These are phyloP conservation scores for Omphalea diandra DNA, from an alignment of 441 rosid species.

Conservation along the genomic window DNA sequence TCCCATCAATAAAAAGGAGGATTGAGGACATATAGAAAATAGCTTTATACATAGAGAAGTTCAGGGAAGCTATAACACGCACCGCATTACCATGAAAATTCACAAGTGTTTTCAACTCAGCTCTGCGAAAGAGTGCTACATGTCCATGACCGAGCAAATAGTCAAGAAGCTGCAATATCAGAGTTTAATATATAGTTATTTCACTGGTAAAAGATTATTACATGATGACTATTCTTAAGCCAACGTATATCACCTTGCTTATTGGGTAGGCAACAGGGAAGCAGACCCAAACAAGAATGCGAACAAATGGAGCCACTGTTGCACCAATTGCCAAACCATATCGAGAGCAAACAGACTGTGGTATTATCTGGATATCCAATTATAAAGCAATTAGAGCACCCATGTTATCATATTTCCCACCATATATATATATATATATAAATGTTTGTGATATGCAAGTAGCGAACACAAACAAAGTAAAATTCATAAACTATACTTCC, in stretches of 20 bases:
- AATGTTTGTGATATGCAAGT: background rate
- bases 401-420: background rate
- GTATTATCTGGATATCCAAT: conserved; percentile 59
- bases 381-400: background rate
- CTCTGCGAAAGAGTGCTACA: conserved; percentile 79
- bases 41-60: background rate
- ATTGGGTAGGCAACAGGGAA: conserved; percentile 90
- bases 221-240: background rate
- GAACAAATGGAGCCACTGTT: conserved; percentile 76
- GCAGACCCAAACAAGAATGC: conserved; percentile 78
- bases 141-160: conserved; percentile 75
- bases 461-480: conserved; percentile 9
- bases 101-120: conserved; percentile 90
- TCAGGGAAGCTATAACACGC: conserved; percentile 22
- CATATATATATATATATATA: too few relatives aligned
- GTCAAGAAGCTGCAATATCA: conserved; percentile 58
- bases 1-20: background rate
- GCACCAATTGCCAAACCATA: conserved; percentile 92
- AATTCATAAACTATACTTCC: background rate
- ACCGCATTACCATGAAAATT: conserved; percentile 46
- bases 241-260: conserved; percentile 64
- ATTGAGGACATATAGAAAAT: background rate
- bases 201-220: background rate
- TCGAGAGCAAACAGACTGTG: conserved; percentile 88
- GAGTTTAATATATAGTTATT: background rate